A percentile compares a stretch with the other conserved stretches of the same genome.
phyloP scores from a whole-genome alignment of 352 stramenopile genomes.

The Phytophthora tubulina region DNA sequence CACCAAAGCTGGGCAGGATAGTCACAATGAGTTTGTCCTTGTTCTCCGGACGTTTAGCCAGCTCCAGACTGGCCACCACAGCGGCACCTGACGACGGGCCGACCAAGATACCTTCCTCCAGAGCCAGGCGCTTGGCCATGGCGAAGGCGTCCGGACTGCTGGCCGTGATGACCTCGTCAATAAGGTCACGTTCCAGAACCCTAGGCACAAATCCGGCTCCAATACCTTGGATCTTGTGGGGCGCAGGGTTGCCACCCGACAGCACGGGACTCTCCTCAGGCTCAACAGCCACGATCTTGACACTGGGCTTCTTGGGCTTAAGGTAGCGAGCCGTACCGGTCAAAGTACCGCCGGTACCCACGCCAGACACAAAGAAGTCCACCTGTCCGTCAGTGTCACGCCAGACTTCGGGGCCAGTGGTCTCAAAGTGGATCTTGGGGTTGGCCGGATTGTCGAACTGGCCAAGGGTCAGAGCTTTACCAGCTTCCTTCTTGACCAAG shows the following conservation, averaged over 20 bases:
- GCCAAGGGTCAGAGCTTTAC: constrained; percentile 84
- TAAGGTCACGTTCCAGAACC: constrained; percentile 82
- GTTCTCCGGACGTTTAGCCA: constrained; percentile 85
- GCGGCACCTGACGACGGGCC: constrained; percentile 90
- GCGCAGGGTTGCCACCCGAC: constrained; percentile 81
- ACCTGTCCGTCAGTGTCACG: constrained; percentile 86
- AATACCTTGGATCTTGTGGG: constrained; percentile 91
- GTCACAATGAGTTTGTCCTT: constrained; percentile 90
- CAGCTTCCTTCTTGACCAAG: constrained; percentile 72
- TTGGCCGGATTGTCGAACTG: constrained; percentile 99
- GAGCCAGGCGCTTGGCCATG: constrained; percentile 87
- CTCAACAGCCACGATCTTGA: constrained; percentile 88
- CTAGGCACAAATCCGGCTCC: constrained; percentile 84
- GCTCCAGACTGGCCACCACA: constrained; percentile 83
- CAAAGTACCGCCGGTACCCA: constrained; percentile 90
- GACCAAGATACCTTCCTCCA: constrained; percentile 90
- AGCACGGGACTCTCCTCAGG: constrained; percentile 87
- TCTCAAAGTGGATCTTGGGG: constrained; percentile 94
- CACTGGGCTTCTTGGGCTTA: constrained; percentile 87
- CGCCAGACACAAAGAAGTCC: constrained; percentile 90
- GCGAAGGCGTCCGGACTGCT: constrained; percentile 85
- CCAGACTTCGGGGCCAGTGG: constrained; percentile 91
- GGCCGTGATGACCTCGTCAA: constrained; percentile 91
- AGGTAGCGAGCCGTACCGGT: constrained; percentile 89
- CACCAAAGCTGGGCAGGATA: constrained; percentile 92